Evolutionary conservation across 768 basidiomycete species (phyloP).

Genomic region (Suillus lakei): DNA sequence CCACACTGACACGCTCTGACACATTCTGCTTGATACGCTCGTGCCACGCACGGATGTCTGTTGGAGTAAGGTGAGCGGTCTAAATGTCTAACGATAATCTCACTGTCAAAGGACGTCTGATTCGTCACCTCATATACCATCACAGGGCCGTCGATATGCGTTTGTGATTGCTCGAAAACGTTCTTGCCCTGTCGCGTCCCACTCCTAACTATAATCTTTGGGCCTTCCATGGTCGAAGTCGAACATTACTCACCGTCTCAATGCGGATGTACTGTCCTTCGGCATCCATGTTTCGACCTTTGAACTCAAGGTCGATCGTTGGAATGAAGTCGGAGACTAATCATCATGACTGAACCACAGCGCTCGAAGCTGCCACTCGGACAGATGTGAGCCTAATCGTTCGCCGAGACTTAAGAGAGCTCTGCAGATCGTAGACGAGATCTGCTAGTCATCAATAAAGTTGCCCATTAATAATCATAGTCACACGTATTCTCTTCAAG

Average conservation of each 20-base stretch:
- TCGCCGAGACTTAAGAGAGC: not conserved
- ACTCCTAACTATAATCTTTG: slow-evolving; percentile 56
- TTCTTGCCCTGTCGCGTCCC: slow-evolving; percentile 96
- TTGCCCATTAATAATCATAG: slow-evolving; percentile 3
- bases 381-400: not conserved
- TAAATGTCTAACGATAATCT: slow-evolving; percentile 49
- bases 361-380: no score
- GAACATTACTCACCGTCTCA: not conserved
- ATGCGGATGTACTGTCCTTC: slow-evolving; percentile 81
- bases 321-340: no score
- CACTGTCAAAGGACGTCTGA: slow-evolving; percentile 60
- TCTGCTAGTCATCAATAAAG: not conserved
- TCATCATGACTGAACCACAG: no score
- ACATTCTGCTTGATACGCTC: slow-evolving; percentile 84
- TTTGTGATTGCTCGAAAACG: slow-evolving; percentile 92
- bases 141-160: slow-evolving; percentile 93
- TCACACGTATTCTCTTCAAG: not conserved
- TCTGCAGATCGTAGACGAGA: not conserved
- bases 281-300: slow-evolving; percentile 90
- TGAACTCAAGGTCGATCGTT: slow-evolving; percentile 87
- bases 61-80: slow-evolving; percentile 19
- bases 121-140: slow-evolving; percentile 95
- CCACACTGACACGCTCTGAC: slow-evolving; percentile 72
- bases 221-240: not conserved
- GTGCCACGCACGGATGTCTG: slow-evolving; percentile 87